Conservation (phyloP, 345 rosid genomes). For the Psidium guajava region DNA sequence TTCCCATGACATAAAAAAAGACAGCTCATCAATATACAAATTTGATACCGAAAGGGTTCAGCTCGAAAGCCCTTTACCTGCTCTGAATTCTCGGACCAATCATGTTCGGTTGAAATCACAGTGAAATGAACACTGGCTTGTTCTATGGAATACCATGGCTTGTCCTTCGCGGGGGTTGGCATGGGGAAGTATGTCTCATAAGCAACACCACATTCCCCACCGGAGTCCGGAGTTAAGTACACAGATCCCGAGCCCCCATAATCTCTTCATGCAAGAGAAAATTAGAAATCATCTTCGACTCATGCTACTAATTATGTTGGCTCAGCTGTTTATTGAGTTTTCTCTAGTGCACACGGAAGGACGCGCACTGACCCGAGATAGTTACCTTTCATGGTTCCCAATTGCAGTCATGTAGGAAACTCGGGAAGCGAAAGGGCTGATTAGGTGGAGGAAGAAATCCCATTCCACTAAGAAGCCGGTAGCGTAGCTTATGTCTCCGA, state of each 20-base stretch:
- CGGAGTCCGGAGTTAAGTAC: conserved; percentile 39
- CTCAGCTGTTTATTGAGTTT: background rate
- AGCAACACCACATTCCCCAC: conserved; percentile 70
- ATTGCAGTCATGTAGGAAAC: conserved; percentile 69
- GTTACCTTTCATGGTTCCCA: conserved; percentile 63
- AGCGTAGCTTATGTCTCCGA: conserved; percentile 73
- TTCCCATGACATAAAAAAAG: background rate
- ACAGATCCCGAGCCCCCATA: conserved; percentile 27
- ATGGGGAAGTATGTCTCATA: conserved; percentile 62
- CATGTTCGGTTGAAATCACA: conserved; percentile 56
- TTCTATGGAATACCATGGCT: conserved; percentile 69
- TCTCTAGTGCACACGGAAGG: background rate
- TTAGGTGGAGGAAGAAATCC: conserved; percentile 56
- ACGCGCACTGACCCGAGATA: too few relatives aligned
- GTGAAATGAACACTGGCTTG: conserved; percentile 46
- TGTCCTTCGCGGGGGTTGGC: conserved; percentile 52
- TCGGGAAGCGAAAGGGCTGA: conserved; percentile 44
- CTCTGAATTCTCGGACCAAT: conserved; percentile 32
- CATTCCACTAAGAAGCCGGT: conserved; percentile 69
- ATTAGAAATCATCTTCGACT: background rate
- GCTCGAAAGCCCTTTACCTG: conserved; percentile 25
- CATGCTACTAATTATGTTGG: background rate
- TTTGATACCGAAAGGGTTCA: background rate
- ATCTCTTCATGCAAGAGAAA: conserved; percentile 22
- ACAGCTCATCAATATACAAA: background rate